Percentiles rank a stretch among this genome's conserved stretches.
These are phyloP conservation scores for Pseudoturritis turrita DNA, from an alignment of 345 rosid species.

Conservation along the genomic window DNA sequence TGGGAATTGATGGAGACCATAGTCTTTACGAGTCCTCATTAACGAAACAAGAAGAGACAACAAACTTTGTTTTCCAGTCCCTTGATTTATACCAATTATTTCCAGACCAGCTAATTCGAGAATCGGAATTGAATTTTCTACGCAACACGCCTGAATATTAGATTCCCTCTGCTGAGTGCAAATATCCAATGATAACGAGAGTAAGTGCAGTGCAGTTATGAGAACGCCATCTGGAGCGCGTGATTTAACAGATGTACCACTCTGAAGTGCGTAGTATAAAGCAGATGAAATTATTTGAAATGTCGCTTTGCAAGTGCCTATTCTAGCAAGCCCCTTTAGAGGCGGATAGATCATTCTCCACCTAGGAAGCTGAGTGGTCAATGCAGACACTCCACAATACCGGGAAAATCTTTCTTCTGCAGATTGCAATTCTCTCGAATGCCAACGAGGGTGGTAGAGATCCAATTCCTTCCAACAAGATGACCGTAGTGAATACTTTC, in stretches of 20 bases:
- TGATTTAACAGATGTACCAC: constrained; percentile 51
- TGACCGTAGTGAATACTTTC: constrained; percentile 74
- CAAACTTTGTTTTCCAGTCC: constrained; percentile 59
- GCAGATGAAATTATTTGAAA: constrained; percentile 67
- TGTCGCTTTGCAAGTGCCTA: constrained; percentile 70
- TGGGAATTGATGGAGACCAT: constrained; percentile 37
- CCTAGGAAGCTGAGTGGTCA: constrained; percentile 76
- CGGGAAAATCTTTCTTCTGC: constrained; percentile 94
- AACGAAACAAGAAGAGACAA: constrained; percentile 85
- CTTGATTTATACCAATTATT: constrained; percentile 40
- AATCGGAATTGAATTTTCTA: constrained; percentile 43
- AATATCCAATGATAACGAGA: constrained; percentile 69
- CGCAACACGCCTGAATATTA: constrained; percentile 21
- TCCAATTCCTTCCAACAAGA: constrained; percentile 90
- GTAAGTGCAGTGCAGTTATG: constrained; percentile 71
- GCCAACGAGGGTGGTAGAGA: constrained; percentile 90
- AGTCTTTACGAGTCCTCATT: constrained; percentile 60
- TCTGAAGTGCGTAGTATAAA: constrained; percentile 67
- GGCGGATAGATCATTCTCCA: constrained; percentile 83
- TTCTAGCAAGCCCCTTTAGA: constrained; percentile 56
- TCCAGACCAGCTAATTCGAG: constrained; percentile 64
- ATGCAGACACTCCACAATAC: constrained; percentile 63
- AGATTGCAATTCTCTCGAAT: constrained; percentile 77
- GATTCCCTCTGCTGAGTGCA: constrained; percentile 53
- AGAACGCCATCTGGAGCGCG: constrained; percentile 81